Conservation (phyloP, 192 early-diverging fungal species). For the Oehlia diaphana region DNA sequence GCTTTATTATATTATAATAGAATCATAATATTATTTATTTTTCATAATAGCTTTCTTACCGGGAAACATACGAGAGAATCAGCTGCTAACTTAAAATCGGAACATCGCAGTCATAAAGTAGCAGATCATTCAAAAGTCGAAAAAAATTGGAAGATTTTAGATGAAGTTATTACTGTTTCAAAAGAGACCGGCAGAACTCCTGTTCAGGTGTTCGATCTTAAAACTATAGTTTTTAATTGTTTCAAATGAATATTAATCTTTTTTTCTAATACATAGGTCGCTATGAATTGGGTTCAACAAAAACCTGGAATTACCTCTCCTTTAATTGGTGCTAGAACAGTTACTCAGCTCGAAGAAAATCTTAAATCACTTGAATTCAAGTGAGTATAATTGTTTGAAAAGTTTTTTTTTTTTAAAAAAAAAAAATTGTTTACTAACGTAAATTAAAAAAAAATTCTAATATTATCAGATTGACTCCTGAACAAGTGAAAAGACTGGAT, state of each 20-base stretch:
- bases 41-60: no score
- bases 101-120: no score
- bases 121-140: slow-evolving; percentile 6
- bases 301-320: slow-evolving; percentile 15
- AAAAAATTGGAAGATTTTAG: slow-evolving; percentile 46
- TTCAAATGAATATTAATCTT: no score
- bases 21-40: no score
- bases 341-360: neutral
- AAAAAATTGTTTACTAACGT: neutral
- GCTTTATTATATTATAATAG: no score
- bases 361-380: no score
- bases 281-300: no score
- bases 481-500: neutral
- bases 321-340: neutral
- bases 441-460: neutral
- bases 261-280: no score
- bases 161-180: slow-evolving; percentile 43
- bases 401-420: neutral
- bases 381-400: neutral
- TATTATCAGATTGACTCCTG: neutral
- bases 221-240: no score
- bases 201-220: neutral
- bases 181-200: slow-evolving; percentile 39
- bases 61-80: neutral
- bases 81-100: no score